phyloP scores from a whole-genome alignment of 1,284 basidiomycete species.

The Heliocybe sulcata region DNA sequence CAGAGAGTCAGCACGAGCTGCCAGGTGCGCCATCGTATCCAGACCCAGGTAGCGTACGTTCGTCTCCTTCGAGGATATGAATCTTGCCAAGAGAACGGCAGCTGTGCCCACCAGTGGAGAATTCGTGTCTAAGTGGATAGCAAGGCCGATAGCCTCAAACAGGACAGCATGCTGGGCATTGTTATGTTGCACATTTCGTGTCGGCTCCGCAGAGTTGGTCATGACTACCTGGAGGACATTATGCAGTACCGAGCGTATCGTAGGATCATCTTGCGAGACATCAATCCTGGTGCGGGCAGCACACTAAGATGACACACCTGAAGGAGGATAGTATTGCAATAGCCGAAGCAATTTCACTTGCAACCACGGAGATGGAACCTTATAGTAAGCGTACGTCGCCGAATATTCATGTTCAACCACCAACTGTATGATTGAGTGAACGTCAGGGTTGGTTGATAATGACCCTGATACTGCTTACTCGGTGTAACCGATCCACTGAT shows the following conservation, averaged over 20 bases:
- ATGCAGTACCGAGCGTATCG: constrained; percentile 72
- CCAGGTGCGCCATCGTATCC: constrained; percentile 97
- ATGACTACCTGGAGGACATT: constrained; percentile 88
- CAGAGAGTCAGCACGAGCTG: constrained; percentile 86
- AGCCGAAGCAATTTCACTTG: constrained; percentile 94
- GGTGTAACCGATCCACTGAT: constrained; percentile 85
- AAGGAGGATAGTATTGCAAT: constrained; percentile 93
- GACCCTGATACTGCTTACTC: constrained; percentile 40
- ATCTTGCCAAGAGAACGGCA: constrained; percentile 88
- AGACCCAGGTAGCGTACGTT: constrained; percentile 97
- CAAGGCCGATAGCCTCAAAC: constrained; percentile 96
- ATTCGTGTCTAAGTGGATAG: constrained; percentile 93
- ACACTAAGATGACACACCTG: constrained; percentile 45
- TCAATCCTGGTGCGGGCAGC: constrained; percentile 3
- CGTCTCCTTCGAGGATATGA: constrained; percentile 97
- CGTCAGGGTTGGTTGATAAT: constrained; percentile 6
- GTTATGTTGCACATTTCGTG: constrained; percentile 96
- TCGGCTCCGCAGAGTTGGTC: constrained; percentile 87
- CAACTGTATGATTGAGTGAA: constrained; percentile 43
- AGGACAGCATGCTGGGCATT: constrained; percentile 98
- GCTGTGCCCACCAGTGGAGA: constrained; percentile 87
- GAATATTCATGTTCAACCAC: constrained; percentile 88
- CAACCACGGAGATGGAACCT: constrained; percentile 95
- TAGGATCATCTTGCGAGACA: constrained; percentile 66
- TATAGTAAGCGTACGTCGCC: constrained; percentile 92